Evolutionary conservation across 306 rosid genomes (phyloP), one percentile per base, ranked within the genome.

Genomic region (Neltuma alba): DNA sequence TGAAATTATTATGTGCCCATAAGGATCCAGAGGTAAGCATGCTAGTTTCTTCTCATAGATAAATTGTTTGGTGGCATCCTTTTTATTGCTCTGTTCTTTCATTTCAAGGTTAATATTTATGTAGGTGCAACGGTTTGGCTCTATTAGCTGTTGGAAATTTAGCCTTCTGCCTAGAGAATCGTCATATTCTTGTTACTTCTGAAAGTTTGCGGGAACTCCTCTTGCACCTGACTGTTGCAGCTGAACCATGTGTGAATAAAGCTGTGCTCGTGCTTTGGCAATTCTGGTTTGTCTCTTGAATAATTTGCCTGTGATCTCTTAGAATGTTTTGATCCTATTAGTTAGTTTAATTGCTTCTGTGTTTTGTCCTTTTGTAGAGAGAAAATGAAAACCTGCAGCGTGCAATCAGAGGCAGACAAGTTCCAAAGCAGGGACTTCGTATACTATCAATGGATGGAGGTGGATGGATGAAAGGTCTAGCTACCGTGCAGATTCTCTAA

Each of bases 381-480:
- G 98, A 94, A 82, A 92, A 94, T 88, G 98, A 90, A 83, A 89
- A 89, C 80, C 88, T 94, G 79, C 83, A 97, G 50, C 98, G 97
- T 77, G 97, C 98, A 71, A 85, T 91, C 85, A 88, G 86, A 80
- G 97, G 97, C 57, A 91, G 94, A 81, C 97, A 83, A 76, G 93
- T 94, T 79, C 89, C 94, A 75, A 94, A 89, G 86, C 94, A 92
- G 87, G 98, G 98, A 62, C 82, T 94, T 76, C 97, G 98, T 69
- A 91, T 94, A 80, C 97, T 94, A 76, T 82, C 98, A 81, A 94
- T 94, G 97, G 98, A 94, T 79, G 98, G 98, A 70, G 98, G 98
- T 79, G 98, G n/a, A n/a, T n/a, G 98, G 77, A 94, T 94, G 98
- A 94, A 92, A 87, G 98, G 98, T 83, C 87, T 94, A 79, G 94